Conservation (phyloP, 2,329 filamentous ascomycete genomes). For the Scolecobasidium constrictum region DNA sequence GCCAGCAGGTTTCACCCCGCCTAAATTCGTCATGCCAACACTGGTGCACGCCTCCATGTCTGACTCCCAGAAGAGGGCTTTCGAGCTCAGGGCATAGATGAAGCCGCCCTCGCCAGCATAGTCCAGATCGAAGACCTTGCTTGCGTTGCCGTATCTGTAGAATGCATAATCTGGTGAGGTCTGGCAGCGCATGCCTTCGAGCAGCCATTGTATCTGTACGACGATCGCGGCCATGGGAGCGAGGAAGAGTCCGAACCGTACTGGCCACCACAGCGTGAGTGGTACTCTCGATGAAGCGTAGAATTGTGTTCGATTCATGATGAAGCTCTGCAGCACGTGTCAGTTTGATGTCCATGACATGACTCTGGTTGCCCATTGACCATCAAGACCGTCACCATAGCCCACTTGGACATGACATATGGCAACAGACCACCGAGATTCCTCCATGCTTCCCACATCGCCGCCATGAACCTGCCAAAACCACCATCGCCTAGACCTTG, state of each 20-base stretch:
- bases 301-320: constrained; percentile 85
- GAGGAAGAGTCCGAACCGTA: constrained; percentile 59
- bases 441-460: neutral
- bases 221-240: constrained; percentile 60
- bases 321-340: constrained; percentile 48
- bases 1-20: constrained; percentile 33
- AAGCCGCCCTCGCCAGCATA: constrained; percentile 51
- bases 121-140: constrained; percentile 32
- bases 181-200: constrained; percentile 87
- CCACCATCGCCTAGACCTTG: neutral
- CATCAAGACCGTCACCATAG: constrained; percentile 74
- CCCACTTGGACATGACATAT: constrained; percentile 89
- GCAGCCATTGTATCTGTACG: constrained; percentile 55
- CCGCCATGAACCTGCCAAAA: neutral
- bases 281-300: constrained; percentile 81
- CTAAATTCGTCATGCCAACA: constrained; percentile 46
- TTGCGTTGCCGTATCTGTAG: constrained; percentile 34
- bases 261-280: constrained; percentile 62
- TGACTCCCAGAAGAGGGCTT: constrained; percentile 60
- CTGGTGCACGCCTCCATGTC: constrained; percentile 67
- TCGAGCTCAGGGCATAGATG: constrained; percentile 61
- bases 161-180: constrained; percentile 43
- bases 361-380: constrained; percentile 21
- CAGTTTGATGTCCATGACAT: too few species aligned
- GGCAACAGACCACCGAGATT: constrained; percentile 3